Evolutionary conservation across 176 grass and related monocot genomes (phyloP), one percentile per base, ranked within the genome.

Genomic region (Oryza officinalis): DNA sequence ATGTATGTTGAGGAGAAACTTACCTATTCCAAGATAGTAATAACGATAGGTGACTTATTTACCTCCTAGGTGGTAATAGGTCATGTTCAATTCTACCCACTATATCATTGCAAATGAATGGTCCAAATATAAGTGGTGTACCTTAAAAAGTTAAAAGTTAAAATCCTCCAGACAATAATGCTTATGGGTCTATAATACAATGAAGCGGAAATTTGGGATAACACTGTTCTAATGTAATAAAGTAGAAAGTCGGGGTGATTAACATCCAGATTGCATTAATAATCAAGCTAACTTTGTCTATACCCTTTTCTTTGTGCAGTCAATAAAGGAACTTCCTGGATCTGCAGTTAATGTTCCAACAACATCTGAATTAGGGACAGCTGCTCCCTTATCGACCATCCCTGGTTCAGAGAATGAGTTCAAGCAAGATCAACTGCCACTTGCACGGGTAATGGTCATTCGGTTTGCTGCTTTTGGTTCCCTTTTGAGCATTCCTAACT

Each of bases 261-360:
- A 72, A 67, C 35, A 47, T 59, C 8, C n/a, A 79, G 74, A 79
- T 79, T 79, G 35, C 27, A 27, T 74, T 69, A 77, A 69, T 41
- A 74, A 8, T 60, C 23, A 64, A 63, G 23, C 27, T 14, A 86
- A 74, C 2, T 44, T 40, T 80, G 11, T 79, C 2, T 66, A 40
- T 71, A 79, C 41, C 44, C 35, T 76, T 71, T 77, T 86, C 79
- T 78, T 86, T 86, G 59, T 78, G 73, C 73, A 99, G 93, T 85
- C 91, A 71, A 77, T 99, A 72, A 94, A 92, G 70, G 96, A 92
- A 60, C 87, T 99, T 85, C 96, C 96, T 86, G 91, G 85, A 74
- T 80, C 86, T 30, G 72, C 89, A 46, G 79, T 92, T 60, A 94
- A 77, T 59, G 91, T 96, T 65, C 87, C 96, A 32, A 78, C 89